Evolutionary conservation across 805 yeast genomes (phyloP).

Genomic region (Candida sithepensis): DNA sequence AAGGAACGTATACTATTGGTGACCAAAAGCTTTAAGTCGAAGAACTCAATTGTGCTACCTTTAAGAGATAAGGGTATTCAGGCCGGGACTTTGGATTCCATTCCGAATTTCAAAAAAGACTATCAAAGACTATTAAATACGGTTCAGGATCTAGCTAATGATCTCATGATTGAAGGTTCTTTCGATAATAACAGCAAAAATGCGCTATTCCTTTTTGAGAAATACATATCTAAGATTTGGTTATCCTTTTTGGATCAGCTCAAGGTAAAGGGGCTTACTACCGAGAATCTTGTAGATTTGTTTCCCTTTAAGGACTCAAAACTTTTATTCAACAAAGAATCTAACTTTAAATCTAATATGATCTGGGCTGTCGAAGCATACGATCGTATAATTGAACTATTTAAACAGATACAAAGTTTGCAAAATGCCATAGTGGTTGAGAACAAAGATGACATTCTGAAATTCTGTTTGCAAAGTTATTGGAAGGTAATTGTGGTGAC

Average conservation of each 20-base stretch:
- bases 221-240: conserved; percentile 23
- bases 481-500: conserved; percentile 5
- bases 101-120: conserved; percentile 18
- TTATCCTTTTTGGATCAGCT: conserved; percentile 21
- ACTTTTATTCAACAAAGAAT: conserved; percentile 20
- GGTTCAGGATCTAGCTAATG: conserved; percentile 31
- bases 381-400: conserved; percentile 10
- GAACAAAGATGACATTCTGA: not conserved
- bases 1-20: conserved; percentile 29
- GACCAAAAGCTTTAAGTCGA: conserved; percentile 11
- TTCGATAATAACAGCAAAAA: conserved; percentile 37
- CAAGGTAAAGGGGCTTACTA: conserved; percentile 14
- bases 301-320: conserved; percentile 25
- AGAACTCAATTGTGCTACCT: conserved; percentile 12
- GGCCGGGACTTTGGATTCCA: not conserved
- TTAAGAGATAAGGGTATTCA: not conserved
- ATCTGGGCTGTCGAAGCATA: conserved; percentile 3
- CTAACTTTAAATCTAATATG: conserved; percentile 5
- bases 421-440: conserved; percentile 1
- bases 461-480: not conserved
- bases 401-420: conserved; percentile 9
- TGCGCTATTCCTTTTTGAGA: conserved; percentile 31
- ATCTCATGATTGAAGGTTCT: conserved; percentile 31
- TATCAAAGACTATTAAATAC: conserved; percentile 14
- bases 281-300: conserved; percentile 23